phyloP scores from a whole-genome alignment of 139 green algal species.

The Chlorella sp. region DNA sequence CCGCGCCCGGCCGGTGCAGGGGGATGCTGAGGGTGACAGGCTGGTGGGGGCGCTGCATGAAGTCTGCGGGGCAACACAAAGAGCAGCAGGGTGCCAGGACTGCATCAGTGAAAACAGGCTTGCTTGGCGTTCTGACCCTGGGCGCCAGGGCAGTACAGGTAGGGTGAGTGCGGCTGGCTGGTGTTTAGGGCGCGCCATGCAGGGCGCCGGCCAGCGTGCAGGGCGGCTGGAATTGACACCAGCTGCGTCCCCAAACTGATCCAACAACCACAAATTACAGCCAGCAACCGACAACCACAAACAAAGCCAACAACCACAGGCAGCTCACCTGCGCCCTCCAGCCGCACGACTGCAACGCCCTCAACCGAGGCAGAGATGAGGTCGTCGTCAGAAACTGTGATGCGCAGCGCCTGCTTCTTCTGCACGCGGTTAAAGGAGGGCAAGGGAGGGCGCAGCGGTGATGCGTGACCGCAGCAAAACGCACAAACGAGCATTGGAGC shows the following conservation, averaged over 20 bases:
- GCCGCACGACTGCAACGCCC: slow-evolving; percentile 21
- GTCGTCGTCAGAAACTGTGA: slow-evolving; percentile 56
- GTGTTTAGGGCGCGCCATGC: too few species aligned
- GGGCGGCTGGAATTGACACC: too few species aligned
- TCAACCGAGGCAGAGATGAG: slow-evolving; percentile 19
- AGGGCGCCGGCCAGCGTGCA: too few species aligned
- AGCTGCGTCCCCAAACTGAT: too few species aligned
- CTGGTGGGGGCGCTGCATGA: neutral
- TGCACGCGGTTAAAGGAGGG: neutral
- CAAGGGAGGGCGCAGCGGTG: neutral
- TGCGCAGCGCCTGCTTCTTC: slow-evolving; percentile 59
- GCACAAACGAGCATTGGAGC: too few species aligned
- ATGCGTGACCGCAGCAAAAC: too few species aligned
- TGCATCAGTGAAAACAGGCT: too few species aligned
- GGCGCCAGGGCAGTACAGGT: too few species aligned
- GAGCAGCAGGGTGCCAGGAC: neutral
- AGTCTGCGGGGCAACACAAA: slow-evolving; percentile 10
- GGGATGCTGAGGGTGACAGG: neutral
- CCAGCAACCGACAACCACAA: neutral
- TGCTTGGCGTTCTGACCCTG: too few species aligned
- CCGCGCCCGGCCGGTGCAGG: slow-evolving; percentile 13
- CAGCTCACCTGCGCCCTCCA: slow-evolving; percentile 14
- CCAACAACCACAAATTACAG: neutral
- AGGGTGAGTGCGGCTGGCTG: neutral
- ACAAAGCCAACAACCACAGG: too few species aligned